These are phyloP conservation scores for Leptodontidium sp. DNA, from an alignment of 2,329 filamentous ascomycete genomes.

Conservation along the genomic window DNA sequence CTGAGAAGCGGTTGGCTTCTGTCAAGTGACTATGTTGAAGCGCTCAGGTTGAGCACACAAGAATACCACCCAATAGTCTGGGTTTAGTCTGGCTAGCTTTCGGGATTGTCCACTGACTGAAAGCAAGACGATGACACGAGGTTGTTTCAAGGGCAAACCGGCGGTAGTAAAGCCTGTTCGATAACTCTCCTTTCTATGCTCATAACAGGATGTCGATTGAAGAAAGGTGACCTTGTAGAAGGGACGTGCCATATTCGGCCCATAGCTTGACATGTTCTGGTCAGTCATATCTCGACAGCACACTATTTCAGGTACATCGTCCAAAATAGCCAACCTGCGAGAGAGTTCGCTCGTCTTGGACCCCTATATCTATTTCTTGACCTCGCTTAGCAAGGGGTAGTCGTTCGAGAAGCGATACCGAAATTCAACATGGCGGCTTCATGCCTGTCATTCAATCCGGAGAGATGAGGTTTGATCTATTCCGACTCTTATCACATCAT, in stretches of 20 bases:
- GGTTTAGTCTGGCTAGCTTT: neutral
- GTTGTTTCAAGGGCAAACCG: neutral
- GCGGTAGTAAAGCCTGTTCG: neutral
- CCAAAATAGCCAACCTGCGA: neutral
- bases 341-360: neutral
- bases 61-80: too few relatives aligned
- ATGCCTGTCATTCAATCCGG: neutral
- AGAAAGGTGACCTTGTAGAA: neutral
- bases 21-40: slow-evolving; percentile 7
- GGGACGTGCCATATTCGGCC: neutral
- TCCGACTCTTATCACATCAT: neutral
- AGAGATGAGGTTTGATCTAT: neutral
- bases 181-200: neutral
- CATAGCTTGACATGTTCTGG: neutral
- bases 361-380: neutral
- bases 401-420: neutral
- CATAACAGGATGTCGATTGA: neutral
- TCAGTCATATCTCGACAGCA: neutral
- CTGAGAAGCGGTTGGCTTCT: neutral
- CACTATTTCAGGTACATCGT: neutral
- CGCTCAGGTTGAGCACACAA: neutral
- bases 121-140: neutral
- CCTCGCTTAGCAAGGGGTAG: slow-evolving; percentile 5
- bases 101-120: too few relatives aligned
- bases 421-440: slow-evolving; percentile 4